Conservation (phyloP, 257 asterid species). For the Jasminum sambac region DNA sequence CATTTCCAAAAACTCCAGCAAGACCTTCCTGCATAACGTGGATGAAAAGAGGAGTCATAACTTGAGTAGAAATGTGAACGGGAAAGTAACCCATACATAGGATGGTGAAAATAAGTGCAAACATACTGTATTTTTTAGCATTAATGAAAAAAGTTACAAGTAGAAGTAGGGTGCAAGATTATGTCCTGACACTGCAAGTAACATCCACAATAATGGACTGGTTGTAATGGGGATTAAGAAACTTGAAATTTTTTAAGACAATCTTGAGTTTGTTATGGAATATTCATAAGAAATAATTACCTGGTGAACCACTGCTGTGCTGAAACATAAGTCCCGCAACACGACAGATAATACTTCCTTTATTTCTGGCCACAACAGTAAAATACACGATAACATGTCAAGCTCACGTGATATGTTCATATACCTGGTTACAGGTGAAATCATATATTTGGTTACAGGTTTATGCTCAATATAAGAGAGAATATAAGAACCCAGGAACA, state of each 20-base stretch:
- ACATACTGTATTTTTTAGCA: conserved; percentile 1
- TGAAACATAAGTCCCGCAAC: conserved; percentile 76
- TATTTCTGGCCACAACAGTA: conserved; percentile 60
- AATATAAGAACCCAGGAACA: conserved; percentile 9
- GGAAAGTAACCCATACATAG: conserved; percentile 13
- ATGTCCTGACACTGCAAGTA: conserved; percentile 14
- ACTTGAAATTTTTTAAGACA: conserved; percentile 2
- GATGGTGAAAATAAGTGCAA: background rate
- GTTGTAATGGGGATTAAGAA: conserved; percentile 12
- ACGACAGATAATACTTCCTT: conserved; percentile 81
- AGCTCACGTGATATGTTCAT: conserved; percentile 13
- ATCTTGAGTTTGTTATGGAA: conserved; percentile 18
- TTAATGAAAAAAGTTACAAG: conserved; percentile 14
- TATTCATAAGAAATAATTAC: conserved; percentile 35
- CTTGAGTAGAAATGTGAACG: conserved; percentile 12
- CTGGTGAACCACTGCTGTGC: conserved; percentile 95
- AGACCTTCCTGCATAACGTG: conserved; percentile 76
- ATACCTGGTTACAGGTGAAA: conserved; percentile 21
- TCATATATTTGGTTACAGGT: conserved; percentile 21
- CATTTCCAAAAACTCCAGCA: conserved; percentile 97
- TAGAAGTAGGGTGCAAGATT: conserved; percentile 17
- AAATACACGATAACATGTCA: conserved; percentile 26
- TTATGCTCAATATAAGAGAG: conserved; percentile 15
- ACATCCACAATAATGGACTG: conserved; percentile 6
- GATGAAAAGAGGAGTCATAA: conserved; percentile 4